Percentiles rank a stretch among this genome's conserved stretches.
These are phyloP conservation scores for Kwoniella bestiolae DNA, from an alignment of 768 basidiomycete species.

Conservation along the genomic window DNA sequence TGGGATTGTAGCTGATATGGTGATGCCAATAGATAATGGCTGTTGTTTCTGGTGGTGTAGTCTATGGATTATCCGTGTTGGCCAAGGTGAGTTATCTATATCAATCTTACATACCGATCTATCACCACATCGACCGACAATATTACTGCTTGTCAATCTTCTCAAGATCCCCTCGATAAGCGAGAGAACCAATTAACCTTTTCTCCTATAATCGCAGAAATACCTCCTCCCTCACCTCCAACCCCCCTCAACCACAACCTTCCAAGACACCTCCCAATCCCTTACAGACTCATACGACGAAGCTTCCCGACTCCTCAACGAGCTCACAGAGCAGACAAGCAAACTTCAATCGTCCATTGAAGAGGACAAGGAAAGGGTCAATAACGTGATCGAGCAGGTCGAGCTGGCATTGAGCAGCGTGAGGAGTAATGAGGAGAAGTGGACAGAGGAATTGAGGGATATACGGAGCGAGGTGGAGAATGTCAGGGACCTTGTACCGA, in stretches of 20 bases:
- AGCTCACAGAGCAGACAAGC: conserved; percentile 58
- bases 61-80: conserved; percentile 77
- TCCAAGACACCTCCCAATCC: conserved; percentile 83
- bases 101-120: no score
- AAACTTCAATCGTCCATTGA: conserved; percentile 45
- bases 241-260: conserved; percentile 84
- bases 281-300: conserved; percentile 76
- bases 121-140: no score
- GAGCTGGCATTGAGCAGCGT: conserved; percentile 49
- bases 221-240: conserved; percentile 86
- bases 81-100: conserved; percentile 66
- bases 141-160: no score
- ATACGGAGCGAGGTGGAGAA: conserved; percentile 88
- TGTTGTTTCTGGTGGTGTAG: conserved; percentile 81
- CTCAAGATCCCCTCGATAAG: no score
- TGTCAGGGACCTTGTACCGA: conserved; percentile 88
- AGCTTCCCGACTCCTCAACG: conserved; percentile 56
- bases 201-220: conserved; percentile 64
- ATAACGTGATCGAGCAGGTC: conserved; percentile 48
- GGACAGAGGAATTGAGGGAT: conserved; percentile 86
- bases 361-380: conserved; percentile 39
- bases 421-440: conserved; percentile 71
- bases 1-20: conserved; percentile 62
- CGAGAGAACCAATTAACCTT: neutral
- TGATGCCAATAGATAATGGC: conserved; percentile 75